Percentiles rank a stretch among this genome's conserved stretches.
Evolutionary conservation across 1,284 basidiomycete species (phyloP).

Genomic region (Mycena sp.): DNA sequence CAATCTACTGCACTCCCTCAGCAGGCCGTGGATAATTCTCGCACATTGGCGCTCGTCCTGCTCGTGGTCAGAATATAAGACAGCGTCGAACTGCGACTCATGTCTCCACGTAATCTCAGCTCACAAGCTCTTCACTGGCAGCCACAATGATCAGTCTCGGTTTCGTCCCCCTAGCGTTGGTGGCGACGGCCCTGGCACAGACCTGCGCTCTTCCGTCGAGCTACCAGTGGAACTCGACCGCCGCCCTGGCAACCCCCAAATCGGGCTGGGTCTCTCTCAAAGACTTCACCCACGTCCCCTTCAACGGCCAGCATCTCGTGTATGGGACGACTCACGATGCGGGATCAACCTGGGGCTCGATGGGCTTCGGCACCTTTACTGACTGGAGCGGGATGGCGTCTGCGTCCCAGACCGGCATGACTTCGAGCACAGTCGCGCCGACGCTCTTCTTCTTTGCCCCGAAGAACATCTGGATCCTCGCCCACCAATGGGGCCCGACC

Average conservation of each 20-base stretch:
- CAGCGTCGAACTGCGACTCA: conserved; percentile 7
- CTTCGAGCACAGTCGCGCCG: conserved; percentile 16
- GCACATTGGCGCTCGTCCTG: conserved; percentile 4
- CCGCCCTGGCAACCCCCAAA: conserved; percentile 16
- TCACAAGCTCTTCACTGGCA: too few relatives aligned
- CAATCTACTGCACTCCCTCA: background rate
- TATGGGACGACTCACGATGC: conserved; percentile 19
- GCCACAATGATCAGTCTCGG: conserved; percentile 7
- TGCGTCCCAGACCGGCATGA: conserved; percentile 20
- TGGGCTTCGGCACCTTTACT: conserved; percentile 17
- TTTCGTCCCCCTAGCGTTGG: conserved; percentile 7
- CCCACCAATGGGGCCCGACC: conserved; percentile 17
- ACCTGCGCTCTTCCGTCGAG: conserved; percentile 18
- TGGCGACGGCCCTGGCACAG: conserved; percentile 11
- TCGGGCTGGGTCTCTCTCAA: conserved; percentile 27
- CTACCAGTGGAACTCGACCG: conserved; percentile 19
- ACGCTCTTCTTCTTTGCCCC: conserved; percentile 22
- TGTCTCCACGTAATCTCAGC: conserved; percentile 2
- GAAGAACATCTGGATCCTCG: conserved; percentile 23
- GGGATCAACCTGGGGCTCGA: conserved; percentile 20
- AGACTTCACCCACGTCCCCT: conserved; percentile 23
- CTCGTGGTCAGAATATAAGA: conserved; percentile 3
- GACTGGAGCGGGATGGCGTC: conserved; percentile 16
- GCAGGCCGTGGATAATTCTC: conserved; percentile 10
- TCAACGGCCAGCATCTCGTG: conserved; percentile 27